Evolutionary conservation across 2,329 filamentous ascomycete species (phyloP).

Genomic region (Ilyonectria destructans): DNA sequence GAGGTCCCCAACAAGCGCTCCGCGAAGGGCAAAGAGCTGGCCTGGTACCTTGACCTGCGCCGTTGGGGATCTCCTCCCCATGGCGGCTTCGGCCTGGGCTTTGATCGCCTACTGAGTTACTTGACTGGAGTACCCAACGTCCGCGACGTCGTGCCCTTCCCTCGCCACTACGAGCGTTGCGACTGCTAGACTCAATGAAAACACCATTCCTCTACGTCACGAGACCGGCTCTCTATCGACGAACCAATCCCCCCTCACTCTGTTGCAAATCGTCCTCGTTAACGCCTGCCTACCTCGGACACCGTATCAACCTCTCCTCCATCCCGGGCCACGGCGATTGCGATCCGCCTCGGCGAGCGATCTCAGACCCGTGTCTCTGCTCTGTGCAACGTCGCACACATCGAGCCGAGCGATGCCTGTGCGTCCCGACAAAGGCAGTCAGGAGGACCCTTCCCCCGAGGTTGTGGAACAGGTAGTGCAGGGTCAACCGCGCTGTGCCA

Average conservation of each 20-base stretch:
- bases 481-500: constrained; percentile 30
- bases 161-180: constrained; percentile 79
- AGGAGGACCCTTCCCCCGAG: constrained; percentile 22
- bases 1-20: constrained; percentile 56
- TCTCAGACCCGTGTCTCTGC: constrained; percentile 42
- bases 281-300: constrained; percentile 51
- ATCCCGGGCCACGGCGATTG: constrained; percentile 15
- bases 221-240: constrained; percentile 16
- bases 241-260: constrained; percentile 11
- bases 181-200: constrained; percentile 63
- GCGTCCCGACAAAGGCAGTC: constrained; percentile 34
- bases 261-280: constrained; percentile 40
- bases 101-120: constrained; percentile 90
- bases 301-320: constrained; percentile 16
- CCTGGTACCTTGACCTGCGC: constrained; percentile 92
- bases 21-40: constrained; percentile 61
- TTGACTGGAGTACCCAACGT: constrained; percentile 86
- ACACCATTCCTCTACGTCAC: constrained; percentile 7
- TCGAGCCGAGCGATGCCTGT: constrained; percentile 45
- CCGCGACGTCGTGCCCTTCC: constrained; percentile 89
- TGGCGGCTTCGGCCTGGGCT: constrained; percentile 91
- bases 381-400: constrained; percentile 44
- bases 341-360: constrained; percentile 36
- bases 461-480: constrained; percentile 27
- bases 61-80: constrained; percentile 94